A percentile compares a stretch with the other conserved stretches of the same genome.
Evolutionary conservation across 371 early-diverging fungal species (phyloP).

Genomic region (Apophysomyces ossiformis): DNA sequence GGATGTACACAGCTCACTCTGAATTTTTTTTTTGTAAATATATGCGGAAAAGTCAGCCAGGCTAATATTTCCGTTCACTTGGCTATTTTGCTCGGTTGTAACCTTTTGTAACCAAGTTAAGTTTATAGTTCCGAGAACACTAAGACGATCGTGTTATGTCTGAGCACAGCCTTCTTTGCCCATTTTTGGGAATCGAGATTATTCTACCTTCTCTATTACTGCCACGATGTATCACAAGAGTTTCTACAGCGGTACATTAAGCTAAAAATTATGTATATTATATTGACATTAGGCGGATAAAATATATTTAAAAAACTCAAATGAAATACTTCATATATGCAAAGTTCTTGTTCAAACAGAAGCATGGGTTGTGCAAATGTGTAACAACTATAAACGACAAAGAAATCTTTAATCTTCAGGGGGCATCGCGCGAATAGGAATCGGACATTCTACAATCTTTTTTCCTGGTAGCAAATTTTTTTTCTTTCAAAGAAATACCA

Average conservation of each 20-base stretch:
- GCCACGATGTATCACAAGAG: background rate
- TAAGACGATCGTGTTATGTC: conserved; percentile 1
- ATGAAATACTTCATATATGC: conserved; percentile 10
- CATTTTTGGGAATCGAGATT: background rate
- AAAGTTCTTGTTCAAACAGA: background rate
- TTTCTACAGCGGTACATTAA: background rate
- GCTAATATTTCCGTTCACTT: background rate
- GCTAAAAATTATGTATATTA: background rate
- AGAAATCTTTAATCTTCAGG: conserved; percentile 2
- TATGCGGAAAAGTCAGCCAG: no score
- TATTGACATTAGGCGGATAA: background rate
- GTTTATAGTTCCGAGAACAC: conserved; percentile 1
- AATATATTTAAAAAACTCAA: background rate
- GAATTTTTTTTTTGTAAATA: conserved; percentile 2
- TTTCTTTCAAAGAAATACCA: background rate
- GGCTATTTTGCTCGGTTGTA: background rate
- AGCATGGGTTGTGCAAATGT: conserved; percentile 11
- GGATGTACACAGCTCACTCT: background rate
- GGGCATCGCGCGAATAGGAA: background rate
- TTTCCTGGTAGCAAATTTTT: background rate
- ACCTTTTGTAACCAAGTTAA: background rate
- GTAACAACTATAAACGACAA: background rate
- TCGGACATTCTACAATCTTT: conserved; percentile 5
- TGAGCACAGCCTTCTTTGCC: conserved; percentile 11
- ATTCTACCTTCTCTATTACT: conserved; percentile 5